Percentiles rank a stretch among this genome's conserved stretches.
These are phyloP conservation scores for Termitomyces sp. DNA, from an alignment of 768 basidiomycete species.

Conservation along the genomic window DNA sequence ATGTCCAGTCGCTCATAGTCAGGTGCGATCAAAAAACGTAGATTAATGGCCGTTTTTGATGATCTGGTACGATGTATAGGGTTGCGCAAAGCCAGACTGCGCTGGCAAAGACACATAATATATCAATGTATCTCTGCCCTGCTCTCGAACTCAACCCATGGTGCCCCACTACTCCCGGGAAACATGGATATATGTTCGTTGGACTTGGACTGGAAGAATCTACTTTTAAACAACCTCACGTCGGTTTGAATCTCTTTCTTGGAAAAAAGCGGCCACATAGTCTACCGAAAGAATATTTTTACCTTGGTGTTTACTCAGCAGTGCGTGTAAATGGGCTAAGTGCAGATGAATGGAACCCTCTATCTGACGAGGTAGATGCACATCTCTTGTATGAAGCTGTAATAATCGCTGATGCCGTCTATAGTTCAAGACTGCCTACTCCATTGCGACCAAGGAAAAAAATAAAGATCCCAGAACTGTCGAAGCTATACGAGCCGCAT, in stretches of 20 bases:
- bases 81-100: slow-evolving; percentile 20
- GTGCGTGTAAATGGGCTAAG: slow-evolving; percentile 33
- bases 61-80: slow-evolving; percentile 14
- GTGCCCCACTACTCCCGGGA: slow-evolving; percentile 42
- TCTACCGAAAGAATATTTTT: slow-evolving; percentile 29
- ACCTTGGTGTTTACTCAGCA: slow-evolving; percentile 43
- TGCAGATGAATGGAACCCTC: slow-evolving; percentile 39
- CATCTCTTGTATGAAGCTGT: background rate
- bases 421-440: slow-evolving; percentile 30
- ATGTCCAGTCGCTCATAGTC: slow-evolving; percentile 29
- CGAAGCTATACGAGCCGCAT: slow-evolving; percentile 33
- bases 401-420: background rate
- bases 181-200: slow-evolving; percentile 53
- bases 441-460: slow-evolving; percentile 33
- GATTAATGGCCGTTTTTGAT: background rate
- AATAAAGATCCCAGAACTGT: slow-evolving; percentile 25
- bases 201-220: slow-evolving; percentile 41
- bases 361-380: slow-evolving; percentile 31
- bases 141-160: slow-evolving; percentile 48
- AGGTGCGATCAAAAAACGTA: slow-evolving; percentile 19
- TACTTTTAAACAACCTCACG: slow-evolving; percentile 32
- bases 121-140: slow-evolving; percentile 42
- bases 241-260: slow-evolving; percentile 39
- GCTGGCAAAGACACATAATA: slow-evolving; percentile 24
- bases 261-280: slow-evolving; percentile 24